Conservation (phyloP, 176 grass and related monocot species). For the Rhynchospora pubera region DNA sequence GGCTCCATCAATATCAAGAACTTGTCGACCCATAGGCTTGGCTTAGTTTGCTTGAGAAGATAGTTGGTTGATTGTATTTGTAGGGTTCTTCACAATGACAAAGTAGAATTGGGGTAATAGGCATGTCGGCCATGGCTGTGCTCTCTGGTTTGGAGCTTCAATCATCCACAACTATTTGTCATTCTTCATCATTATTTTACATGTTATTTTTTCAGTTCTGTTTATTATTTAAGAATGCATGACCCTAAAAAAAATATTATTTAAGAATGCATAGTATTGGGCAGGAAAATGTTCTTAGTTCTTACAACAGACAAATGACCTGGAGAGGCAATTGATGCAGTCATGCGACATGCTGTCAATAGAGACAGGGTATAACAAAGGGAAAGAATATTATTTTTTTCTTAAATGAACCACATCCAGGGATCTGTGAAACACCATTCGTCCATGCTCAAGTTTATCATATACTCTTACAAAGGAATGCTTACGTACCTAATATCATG, state of each 20-base stretch:
- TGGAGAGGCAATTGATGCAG: conserved; percentile 86
- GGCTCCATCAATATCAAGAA: too few species aligned
- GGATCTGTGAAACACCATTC: conserved; percentile 34
- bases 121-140: conserved; percentile 79
- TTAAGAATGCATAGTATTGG: conserved; percentile 3
- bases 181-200: conserved; percentile 60
- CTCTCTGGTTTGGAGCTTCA: conserved; percentile 91
- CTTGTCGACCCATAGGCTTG: too few species aligned
- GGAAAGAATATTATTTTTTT: conserved; percentile 97
- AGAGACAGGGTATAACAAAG: conserved; percentile 71
- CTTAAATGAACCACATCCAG: conserved; percentile 84
- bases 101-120: conserved; percentile 70
- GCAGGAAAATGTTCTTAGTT: conserved; percentile 93
- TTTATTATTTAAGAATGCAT: too few species aligned
- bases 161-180: conserved; percentile 95
- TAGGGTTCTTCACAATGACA: conserved; percentile 89
- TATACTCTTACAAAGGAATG: not conserved
- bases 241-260: too few species aligned
- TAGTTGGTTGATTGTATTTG: not conserved
- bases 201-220: not conserved
- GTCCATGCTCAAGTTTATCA: not conserved
- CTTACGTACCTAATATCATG: not conserved
- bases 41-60: too few species aligned
- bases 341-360: conserved; percentile 33
- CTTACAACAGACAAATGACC: conserved; percentile 70